A percentile compares a stretch with the other conserved stretches of the same genome.
These are phyloP conservation scores for Calocera viscosa DNA, from an alignment of 768 basidiomycete genomes.

Conservation along the genomic window DNA sequence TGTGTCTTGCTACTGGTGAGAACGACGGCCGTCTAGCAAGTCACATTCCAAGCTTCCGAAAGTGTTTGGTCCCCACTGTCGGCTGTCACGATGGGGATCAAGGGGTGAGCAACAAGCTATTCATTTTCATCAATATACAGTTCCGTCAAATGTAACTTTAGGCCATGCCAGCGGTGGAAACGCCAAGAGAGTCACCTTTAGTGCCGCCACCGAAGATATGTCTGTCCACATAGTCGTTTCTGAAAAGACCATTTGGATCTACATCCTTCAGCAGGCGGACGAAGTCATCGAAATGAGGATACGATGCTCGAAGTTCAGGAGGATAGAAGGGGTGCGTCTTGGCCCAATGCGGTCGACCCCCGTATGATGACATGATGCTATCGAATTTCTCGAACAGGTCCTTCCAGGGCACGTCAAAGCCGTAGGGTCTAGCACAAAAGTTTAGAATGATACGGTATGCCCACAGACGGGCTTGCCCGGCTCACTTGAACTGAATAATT, in stretches of 20 bases:
- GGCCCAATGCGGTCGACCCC: conserved; percentile 91
- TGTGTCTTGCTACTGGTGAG: no score
- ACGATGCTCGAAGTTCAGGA: conserved; percentile 47
- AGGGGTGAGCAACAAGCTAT: no score
- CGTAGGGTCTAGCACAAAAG: conserved; percentile 59
- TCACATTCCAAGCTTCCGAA: no score
- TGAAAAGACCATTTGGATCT: conserved; percentile 37
- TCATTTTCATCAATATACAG: no score
- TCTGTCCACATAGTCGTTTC: conserved; percentile 78
- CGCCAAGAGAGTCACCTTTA: no score
- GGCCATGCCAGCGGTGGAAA: no score
- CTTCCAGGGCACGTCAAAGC: conserved; percentile 68
- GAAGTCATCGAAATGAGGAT: conserved; percentile 76
- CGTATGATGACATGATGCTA: conserved; percentile 48
- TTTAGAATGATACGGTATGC: no score
- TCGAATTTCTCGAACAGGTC: conserved; percentile 67
- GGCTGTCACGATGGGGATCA: no score
- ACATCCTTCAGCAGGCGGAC: conserved; percentile 48
- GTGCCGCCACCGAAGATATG: conserved; percentile 54
- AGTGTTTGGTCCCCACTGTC: no score
- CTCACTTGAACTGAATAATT: conserved; percentile 89
- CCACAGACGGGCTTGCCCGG: conserved; percentile 5
- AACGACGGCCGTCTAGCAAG: no score
- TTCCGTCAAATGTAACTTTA: no score
- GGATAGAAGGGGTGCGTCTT: conserved; percentile 72